Evolutionary conservation across 2,329 filamentous ascomycete species (phyloP).

Genomic region (Paecilomyces niveus): DNA sequence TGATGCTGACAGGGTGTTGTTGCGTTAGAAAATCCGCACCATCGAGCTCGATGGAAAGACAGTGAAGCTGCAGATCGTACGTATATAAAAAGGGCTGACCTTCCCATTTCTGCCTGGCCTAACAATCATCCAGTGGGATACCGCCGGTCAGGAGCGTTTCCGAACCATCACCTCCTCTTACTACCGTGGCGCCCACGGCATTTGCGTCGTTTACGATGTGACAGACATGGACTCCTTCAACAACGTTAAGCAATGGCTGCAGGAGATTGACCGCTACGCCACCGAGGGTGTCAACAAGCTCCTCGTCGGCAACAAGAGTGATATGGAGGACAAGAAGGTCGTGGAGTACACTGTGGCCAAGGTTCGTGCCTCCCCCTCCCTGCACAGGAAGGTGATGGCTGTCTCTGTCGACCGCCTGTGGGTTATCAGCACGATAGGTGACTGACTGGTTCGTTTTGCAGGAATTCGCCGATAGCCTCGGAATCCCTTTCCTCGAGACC

Average conservation of each 20-base stretch:
- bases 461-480: conserved; percentile 98
- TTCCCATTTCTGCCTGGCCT: conserved; percentile 4
- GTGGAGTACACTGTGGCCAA: conserved; percentile 99
- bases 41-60: conserved; percentile 99
- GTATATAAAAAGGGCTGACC: conserved; percentile 25
- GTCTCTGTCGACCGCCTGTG: no score
- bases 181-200: conserved; percentile 97
- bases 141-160: conserved; percentile 98
- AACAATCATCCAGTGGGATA: conserved; percentile 72
- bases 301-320: conserved; percentile 98
- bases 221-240: conserved; percentile 99
- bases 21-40: conserved; percentile 88
- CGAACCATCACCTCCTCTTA: conserved; percentile 99
- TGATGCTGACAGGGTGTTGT: conserved; percentile 15
- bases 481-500: conserved; percentile 98
- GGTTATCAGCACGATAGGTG: no score
- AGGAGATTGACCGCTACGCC: conserved; percentile 98
- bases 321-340: conserved; percentile 99
- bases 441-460: conserved; percentile 31
- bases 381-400: not conserved
- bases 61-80: conserved; percentile 97
- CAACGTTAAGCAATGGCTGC: conserved; percentile 99
- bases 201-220: conserved; percentile 99
- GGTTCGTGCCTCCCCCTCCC: conserved; percentile 49
- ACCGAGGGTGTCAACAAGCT: conserved; percentile 99